Conservation (phyloP, 352 stramenopile species). For the Blastocystis sp. region DNA sequence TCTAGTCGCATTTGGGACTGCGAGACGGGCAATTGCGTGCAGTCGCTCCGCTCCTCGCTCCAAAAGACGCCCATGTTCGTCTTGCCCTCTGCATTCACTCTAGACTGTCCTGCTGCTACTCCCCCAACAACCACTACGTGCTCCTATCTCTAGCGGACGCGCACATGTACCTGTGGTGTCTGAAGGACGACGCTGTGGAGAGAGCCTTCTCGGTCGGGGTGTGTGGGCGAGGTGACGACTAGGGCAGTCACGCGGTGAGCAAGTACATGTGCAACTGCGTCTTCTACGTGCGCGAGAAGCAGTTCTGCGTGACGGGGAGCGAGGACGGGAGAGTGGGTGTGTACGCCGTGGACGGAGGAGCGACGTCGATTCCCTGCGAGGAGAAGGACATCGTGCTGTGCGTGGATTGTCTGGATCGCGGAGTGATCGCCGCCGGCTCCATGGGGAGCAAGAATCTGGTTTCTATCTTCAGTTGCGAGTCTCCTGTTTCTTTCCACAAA, state of each 20-base stretch:
- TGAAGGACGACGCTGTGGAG: slow-evolving; percentile 29
- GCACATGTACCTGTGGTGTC: slow-evolving; percentile 31
- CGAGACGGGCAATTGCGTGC: slow-evolving; percentile 51
- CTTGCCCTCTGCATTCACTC: background rate
- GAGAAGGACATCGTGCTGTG: slow-evolving; percentile 15
- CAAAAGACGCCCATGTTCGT: slow-evolving; percentile 37
- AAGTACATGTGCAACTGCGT: background rate
- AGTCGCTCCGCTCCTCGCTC: background rate
- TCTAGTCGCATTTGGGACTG: slow-evolving; percentile 71
- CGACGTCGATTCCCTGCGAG: background rate
- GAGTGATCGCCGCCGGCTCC: slow-evolving; percentile 18
- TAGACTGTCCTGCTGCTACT: slow-evolving; percentile 26
- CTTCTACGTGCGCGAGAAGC: background rate
- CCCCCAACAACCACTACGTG: slow-evolving; percentile 38
- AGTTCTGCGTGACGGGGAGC: background rate
- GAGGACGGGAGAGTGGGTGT: slow-evolving; percentile 30
- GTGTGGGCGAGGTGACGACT: background rate
- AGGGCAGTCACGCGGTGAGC: slow-evolving; percentile 9
- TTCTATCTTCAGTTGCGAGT: background rate
- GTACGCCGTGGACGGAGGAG: slow-evolving; percentile 2
- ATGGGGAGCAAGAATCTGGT: slow-evolving; percentile 49
- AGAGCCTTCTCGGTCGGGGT: background rate
- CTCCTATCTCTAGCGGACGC: slow-evolving; percentile 27
- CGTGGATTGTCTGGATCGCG: background rate
- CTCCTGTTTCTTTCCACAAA: slow-evolving; percentile 19